Base-by-base conservation (phyloP, 129 eudicot genomes). In the carrot (Daucus carota) region DNA sequence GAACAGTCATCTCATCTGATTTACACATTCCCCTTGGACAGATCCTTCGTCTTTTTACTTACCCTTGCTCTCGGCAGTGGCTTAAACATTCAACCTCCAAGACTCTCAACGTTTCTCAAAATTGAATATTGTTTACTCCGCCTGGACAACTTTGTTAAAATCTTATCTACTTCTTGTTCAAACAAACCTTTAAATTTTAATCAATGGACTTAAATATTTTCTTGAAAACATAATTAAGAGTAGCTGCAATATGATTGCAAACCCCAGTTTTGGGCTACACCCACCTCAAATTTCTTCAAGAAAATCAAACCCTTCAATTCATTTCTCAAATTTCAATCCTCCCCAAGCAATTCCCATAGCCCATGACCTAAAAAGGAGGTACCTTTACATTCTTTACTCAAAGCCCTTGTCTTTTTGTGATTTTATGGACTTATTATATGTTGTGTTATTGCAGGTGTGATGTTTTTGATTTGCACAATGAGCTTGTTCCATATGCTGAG, bases 401-500 rank as follows among this genome's bases (percentile, higher is more conserved):
- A 59, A 24, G 15, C 4, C 29, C 46, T 0, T 47, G 38, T 80
- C 73, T 83, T 83, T 83, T n/a, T 70, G 32, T 17, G 13, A 10
- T 57, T n/a, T 22, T n/a, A 42, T n/a, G 0, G 10, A 40, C n/a
- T 13, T 5, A 18, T 10, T 41, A 22, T 71, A 0, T 20, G 9
- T 26, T 66, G 26, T 17, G 20, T 73, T 7, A 33, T 16, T 75
- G 6, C 66, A 94, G 97, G 79, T 94, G 99, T 78, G 86, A 89
- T 44, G 88, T 76, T 6, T 84, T 79, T 76, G 99, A 91, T 76
- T 65, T 94, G 85, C 88, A 89, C 59, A 80, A 87, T 70, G 92
- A 86, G 73, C 80, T 75, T 48, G 86, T 91, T 62, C 93, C 97
- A 14, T 94, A 86, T 81, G 66, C 79, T 10, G 81, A 91, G 80